These are phyloP conservation scores for Dactylonectria estremocensis DNA, from an alignment of 2,329 filamentous ascomycete species.

Conservation along the genomic window DNA sequence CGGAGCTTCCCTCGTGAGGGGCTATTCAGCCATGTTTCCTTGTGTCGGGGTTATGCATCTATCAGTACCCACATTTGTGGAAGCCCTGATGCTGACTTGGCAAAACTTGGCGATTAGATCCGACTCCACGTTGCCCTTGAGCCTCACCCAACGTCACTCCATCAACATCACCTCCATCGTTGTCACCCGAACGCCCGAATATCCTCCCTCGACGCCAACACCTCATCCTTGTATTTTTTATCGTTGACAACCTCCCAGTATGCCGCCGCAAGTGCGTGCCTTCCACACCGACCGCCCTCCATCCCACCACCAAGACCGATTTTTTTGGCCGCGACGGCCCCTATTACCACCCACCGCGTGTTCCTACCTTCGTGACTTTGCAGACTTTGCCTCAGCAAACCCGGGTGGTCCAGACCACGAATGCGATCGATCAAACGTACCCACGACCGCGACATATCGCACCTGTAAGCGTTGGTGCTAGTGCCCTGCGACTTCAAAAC, in stretches of 20 bases:
- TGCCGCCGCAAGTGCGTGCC: neutral
- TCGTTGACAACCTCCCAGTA: neutral
- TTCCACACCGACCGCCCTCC: neutral
- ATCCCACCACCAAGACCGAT: neutral
- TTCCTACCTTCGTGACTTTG: neutral
- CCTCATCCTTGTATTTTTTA: neutral
- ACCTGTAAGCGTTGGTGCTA: neutral
- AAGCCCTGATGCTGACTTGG: conserved; percentile 7
- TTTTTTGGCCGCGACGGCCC: neutral
- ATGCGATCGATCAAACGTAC: neutral
- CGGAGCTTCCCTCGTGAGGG: neutral
- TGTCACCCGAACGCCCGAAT: neutral
- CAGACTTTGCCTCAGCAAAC: neutral
- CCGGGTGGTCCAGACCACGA: neutral
- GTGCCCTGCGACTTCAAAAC: neutral
- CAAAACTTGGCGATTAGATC: conserved; percentile 23
- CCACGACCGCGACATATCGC: neutral
- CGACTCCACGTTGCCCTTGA: conserved; percentile 32
- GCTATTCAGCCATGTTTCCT: neutral
- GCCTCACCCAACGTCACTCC: conserved; percentile 37
- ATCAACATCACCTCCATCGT: conserved; percentile 38
- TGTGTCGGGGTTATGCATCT: conserved; percentile 13
- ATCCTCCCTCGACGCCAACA: neutral
- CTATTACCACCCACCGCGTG: neutral
- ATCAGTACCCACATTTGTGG: neutral